phyloP scores from a whole-genome alignment of 805 yeast species.

The Yamadazyma sp. region DNA sequence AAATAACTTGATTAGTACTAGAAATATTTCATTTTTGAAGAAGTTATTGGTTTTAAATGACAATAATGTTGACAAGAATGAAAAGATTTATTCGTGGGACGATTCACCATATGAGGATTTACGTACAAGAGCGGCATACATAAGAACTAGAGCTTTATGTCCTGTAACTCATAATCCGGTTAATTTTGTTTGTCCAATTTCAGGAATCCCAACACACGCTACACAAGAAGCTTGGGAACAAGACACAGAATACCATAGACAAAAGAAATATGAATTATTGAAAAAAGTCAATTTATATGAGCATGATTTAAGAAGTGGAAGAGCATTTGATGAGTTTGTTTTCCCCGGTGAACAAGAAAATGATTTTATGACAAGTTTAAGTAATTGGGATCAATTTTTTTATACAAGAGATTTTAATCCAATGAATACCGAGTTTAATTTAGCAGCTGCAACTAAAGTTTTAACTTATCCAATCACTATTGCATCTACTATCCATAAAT shows the following conservation, averaged over 20 bases:
- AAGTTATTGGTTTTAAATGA: conserved; percentile 35
- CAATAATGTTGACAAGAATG: conserved; percentile 22
- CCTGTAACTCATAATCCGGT: conserved; percentile 85
- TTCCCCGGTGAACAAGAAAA: conserved; percentile 78
- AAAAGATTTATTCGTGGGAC: conserved; percentile 66
- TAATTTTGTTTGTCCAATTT: conserved; percentile 82
- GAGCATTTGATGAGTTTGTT: conserved; percentile 93
- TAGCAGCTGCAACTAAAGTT: conserved; percentile 94
- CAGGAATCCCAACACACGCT: conserved; percentile 97
- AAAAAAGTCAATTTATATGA: conserved; percentile 89
- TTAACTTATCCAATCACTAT: conserved; percentile 90
- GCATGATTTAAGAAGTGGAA: conserved; percentile 90
- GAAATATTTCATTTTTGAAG: conserved; percentile 37
- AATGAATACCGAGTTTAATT: conserved; percentile 94
- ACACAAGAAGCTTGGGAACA: conserved; percentile 83
- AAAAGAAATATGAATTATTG: conserved; percentile 66
- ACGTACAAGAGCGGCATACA: conserved; percentile 87
- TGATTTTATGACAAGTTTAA: conserved; percentile 73
- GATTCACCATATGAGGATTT: conserved; percentile 85
- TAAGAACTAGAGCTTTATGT: conserved; percentile 82
- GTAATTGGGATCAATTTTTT: conserved; percentile 89
- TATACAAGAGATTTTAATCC: conserved; percentile 91
- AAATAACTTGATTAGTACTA: conserved; percentile 2
- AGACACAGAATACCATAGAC: conserved; percentile 68
- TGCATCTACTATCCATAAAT: conserved; percentile 77